Base-by-base conservation (phyloP, 257 asterid genomes). In the Catharanthus roseus region DNA sequence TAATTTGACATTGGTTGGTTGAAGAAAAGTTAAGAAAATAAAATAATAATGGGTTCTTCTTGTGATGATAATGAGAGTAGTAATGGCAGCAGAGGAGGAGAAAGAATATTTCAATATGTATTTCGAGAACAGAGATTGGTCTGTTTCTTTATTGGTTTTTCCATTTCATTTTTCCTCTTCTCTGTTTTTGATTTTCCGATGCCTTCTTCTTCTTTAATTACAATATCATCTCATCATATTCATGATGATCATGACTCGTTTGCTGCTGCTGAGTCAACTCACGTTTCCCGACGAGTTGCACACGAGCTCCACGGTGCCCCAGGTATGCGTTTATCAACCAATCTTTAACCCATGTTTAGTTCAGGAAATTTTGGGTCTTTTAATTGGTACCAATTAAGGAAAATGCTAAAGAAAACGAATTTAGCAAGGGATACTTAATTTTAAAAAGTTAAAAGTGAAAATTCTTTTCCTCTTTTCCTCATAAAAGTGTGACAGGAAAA, bases 141-240 rank as follows among this genome's bases (percentile, higher is more conserved):
- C 23, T 89, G 88, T 67, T 78, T 90, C 10, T 55, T 88, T 55
- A 55, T 84, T 12, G 97, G 97, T 19, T 42, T 77, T 84, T 36
- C 77, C 95, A 0, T 77, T 75, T 56, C 53, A 75, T 15, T 45
- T 80, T 19, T 82, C 82, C 77, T n/a, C 71, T 82, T 83, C 77
- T n/a, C 71, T 33, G 24, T 74, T 1, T n/a, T n/a, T n/a, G n/a
- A n/a, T n/a, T n/a, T n/a, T n/a, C n/a, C n/a, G n/a, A n/a, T n/a
- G n/a, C n/a, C 1, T 69, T 45, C 80, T 85, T n/a, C 70, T 84
- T 6, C 13, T 42, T 29, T 57, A 74, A 10, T 71, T 26, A 34
- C 31, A 38, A 38, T 38, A 31, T 23, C 51, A 61, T 47, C 15
- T 41, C 68, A 44, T 44, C 72, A 23, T 26, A 44, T 36, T 28